Base-by-base conservation (phyloP, 768 basidiomycete species). In the Hysterangium stoloniferum region DNA sequence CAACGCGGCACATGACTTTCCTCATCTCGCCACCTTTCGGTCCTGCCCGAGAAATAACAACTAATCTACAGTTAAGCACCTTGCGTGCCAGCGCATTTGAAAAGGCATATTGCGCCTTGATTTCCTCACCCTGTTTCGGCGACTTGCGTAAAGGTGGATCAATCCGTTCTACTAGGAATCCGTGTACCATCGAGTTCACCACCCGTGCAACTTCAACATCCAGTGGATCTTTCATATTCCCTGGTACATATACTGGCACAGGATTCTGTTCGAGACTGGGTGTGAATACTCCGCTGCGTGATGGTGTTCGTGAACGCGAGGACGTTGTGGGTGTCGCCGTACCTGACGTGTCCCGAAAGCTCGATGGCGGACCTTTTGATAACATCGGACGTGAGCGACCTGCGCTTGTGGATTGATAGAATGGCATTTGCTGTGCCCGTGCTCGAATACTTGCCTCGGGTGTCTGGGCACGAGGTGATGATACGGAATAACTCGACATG, bases 1-100 rank as follows among this genome's bases (percentile, higher is more conserved):
- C 90, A 54, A 93, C 84, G 53, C 90, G 81, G 67, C 85, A 89
- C 84, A 94, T 86, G 27, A 93, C 90, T 66, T 90, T 93, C 78
- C 85, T 89, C 50, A 65, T 66, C 57, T 73, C 71, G 56, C 68
- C 74, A 45, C 54, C 44, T 43, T 71, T 64, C 31, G 65, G 61
- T 19, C 65, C 70, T 9, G 76, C 68, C 42, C 90, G 77, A 47
- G 80, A 78, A 61, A 89, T 71, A 40, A 87, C 86, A 38, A 89
- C 86, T 66, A 94, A 68, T 57, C 84, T 77, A 64, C 86, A 88
- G 22, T 81, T 84, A 31, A 94, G 75, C 31, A 82, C 73, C 70
- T 89, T 91, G 57, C 79, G 72, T 56, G 79, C 77, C 57, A 90
- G 65, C 54, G 79, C 63, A 57, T 79, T 90, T 55, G 86, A 79